A percentile compares a stretch with the other conserved stretches of the same genome.
These are phyloP conservation scores for Apiospora saccharicola DNA, from an alignment of 2,329 filamentous ascomycete genomes.

Conservation along the genomic window DNA sequence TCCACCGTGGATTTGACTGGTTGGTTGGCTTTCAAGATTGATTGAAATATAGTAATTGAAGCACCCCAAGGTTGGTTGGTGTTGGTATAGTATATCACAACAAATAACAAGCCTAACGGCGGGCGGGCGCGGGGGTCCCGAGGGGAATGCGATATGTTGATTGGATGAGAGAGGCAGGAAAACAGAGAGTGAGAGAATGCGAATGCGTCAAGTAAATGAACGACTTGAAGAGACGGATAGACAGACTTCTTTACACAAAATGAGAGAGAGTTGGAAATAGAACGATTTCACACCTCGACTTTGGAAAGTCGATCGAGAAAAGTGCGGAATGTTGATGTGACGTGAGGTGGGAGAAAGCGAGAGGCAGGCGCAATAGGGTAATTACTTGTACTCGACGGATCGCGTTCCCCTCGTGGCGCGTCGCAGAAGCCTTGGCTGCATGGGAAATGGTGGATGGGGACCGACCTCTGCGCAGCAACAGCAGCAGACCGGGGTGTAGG, in stretches of 20 bases:
- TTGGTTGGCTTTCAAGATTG: neutral
- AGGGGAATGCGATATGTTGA: neutral
- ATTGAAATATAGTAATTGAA: neutral
- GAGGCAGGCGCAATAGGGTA: constrained; percentile 3
- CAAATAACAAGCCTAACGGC: neutral
- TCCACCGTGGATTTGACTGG: neutral
- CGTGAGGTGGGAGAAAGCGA: neutral
- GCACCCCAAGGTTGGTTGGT: neutral
- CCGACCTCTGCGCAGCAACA: too few species aligned
- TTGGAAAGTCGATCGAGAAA: neutral
- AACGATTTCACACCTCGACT: neutral
- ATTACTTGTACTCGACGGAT: constrained; percentile 18
- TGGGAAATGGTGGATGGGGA: neutral
- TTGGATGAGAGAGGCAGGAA: neutral
- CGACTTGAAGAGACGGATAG: neutral
- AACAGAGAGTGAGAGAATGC: neutral
- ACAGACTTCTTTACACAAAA: neutral
- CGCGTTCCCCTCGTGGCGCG: constrained; percentile 15
- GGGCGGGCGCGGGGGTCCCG: neutral
- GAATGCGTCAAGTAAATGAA: neutral
- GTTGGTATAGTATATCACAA: neutral
- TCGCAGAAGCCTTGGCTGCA: neutral
- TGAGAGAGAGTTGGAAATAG: neutral
- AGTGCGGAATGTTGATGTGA: neutral
- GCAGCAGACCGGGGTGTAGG: neutral